phyloP scores from a whole-genome alignment of 345 rosid species.

The Tarenaya hassleriana region DNA sequence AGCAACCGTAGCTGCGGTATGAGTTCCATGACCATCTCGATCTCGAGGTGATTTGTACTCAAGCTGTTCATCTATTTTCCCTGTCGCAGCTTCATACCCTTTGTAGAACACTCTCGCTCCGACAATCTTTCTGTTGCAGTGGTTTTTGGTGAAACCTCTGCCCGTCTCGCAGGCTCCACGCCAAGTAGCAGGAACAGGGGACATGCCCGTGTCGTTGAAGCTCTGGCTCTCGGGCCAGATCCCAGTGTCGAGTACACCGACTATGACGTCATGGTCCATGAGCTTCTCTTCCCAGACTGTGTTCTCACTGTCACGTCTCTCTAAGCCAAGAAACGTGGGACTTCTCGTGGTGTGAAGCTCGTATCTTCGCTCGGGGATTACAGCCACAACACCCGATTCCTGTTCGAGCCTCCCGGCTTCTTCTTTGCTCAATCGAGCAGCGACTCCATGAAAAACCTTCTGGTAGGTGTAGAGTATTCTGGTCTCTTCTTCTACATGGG shows the following conservation, averaged over 20 bases:
- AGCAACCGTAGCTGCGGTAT: slow-evolving; percentile 73
- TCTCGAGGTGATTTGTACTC: slow-evolving; percentile 78
- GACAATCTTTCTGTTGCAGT: slow-evolving; percentile 63
- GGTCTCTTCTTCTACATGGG: slow-evolving; percentile 33
- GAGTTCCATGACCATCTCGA: slow-evolving; percentile 76
- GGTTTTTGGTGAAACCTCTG: slow-evolving; percentile 35
- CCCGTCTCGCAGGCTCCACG: slow-evolving; percentile 66
- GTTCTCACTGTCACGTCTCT: slow-evolving; percentile 35
- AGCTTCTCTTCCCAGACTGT: slow-evolving; percentile 41
- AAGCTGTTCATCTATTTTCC: slow-evolving; percentile 43
- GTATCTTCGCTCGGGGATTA: slow-evolving; percentile 53
- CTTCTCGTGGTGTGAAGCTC: slow-evolving; percentile 73
- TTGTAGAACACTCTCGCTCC: slow-evolving; percentile 58
- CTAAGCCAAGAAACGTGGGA: slow-evolving; percentile 67
- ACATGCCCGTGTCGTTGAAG: slow-evolving; percentile 55
- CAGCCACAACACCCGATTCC: slow-evolving; percentile 46
- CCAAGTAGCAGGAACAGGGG: slow-evolving; percentile 56
- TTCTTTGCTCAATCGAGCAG: slow-evolving; percentile 46
- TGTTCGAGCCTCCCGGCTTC: slow-evolving; percentile 52
- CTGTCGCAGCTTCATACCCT: slow-evolving; percentile 63
- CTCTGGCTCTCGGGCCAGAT: slow-evolving; percentile 77
- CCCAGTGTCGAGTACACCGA: slow-evolving; percentile 73
- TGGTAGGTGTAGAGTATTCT: slow-evolving; percentile 67
- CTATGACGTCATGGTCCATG: slow-evolving; percentile 60
- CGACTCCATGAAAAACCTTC: slow-evolving; percentile 56